These are phyloP conservation scores for Boletellus ananas DNA, from an alignment of 768 basidiomycete species.

Conservation along the genomic window DNA sequence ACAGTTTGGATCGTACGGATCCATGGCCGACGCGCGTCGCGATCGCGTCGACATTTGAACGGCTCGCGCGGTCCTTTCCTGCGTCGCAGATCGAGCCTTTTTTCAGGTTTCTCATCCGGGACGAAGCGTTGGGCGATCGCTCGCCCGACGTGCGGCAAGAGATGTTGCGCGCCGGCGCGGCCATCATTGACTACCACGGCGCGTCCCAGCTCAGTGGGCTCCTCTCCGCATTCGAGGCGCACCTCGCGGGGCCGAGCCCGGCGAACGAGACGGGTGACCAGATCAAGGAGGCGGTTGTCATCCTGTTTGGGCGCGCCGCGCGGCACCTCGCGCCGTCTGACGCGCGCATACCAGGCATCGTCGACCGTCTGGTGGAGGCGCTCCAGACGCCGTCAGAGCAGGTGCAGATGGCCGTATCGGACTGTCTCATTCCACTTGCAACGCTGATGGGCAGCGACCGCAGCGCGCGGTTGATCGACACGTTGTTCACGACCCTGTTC, in stretches of 20 bases:
- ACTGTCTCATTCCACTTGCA: slow-evolving; percentile 88
- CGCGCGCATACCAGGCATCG: slow-evolving; percentile 71
- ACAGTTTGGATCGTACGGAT: slow-evolving; percentile 81
- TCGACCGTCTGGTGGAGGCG: slow-evolving; percentile 82
- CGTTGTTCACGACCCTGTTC: slow-evolving; percentile 73
- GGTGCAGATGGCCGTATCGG: slow-evolving; percentile 94
- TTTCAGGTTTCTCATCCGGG: slow-evolving; percentile 83
- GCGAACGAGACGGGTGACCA: slow-evolving; percentile 76
- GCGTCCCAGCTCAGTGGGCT: slow-evolving; percentile 64
- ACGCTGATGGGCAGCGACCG: slow-evolving; percentile 51
- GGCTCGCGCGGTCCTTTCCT: slow-evolving; percentile 63
- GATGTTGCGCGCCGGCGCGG: slow-evolving; percentile 83
- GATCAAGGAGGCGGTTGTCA: slow-evolving; percentile 92
- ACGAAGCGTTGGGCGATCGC: slow-evolving; percentile 85
- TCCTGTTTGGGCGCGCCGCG: slow-evolving; percentile 90
- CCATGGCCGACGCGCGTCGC: slow-evolving; percentile 86
- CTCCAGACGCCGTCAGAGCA: slow-evolving; percentile 93
- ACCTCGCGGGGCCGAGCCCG: slow-evolving; percentile 52
- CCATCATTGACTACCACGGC: slow-evolving; percentile 82
- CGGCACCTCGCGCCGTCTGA: slow-evolving; percentile 80
- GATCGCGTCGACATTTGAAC: slow-evolving; percentile 61
- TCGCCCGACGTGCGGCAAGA: slow-evolving; percentile 74
- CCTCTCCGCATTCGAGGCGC: slow-evolving; percentile 77
- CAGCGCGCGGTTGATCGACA: slow-evolving; percentile 58
- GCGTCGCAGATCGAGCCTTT: slow-evolving; percentile 60